Evolutionary conservation across 1,139 yeast species (phyloP).

Genomic region (Pichia sp.): DNA sequence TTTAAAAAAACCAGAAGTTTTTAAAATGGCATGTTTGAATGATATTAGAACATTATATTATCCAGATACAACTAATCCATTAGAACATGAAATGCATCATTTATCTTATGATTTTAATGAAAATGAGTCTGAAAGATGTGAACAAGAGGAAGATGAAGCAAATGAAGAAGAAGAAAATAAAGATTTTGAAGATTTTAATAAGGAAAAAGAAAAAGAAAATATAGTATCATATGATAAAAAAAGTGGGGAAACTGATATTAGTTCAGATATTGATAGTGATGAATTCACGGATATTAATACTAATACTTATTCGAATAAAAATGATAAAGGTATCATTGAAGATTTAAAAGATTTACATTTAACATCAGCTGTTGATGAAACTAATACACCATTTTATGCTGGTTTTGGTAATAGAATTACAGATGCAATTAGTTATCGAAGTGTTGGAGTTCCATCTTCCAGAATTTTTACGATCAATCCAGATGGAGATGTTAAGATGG

Average conservation of each 20-base stretch:
- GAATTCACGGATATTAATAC: conserved; percentile 19
- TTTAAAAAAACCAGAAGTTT: conserved; percentile 91
- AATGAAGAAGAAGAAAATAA: background rate
- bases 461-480: conserved; percentile 95
- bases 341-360: conserved; percentile 1
- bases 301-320: conserved; percentile 11
- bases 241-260: background rate
- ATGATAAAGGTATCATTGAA: background rate
- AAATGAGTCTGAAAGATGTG: background rate
- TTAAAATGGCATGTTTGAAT: conserved; percentile 93
- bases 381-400: conserved; percentile 79
- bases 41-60: conserved; percentile 70
- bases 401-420: conserved; percentile 98
- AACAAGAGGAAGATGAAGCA: background rate
- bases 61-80: conserved; percentile 12
- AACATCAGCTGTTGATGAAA: conserved; percentile 8
- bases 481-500: conserved; percentile 97
- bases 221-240: background rate
- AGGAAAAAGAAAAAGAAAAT: background rate
- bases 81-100: conserved; percentile 6
- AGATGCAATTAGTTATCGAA: conserved; percentile 91
- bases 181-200: conserved; percentile 1
- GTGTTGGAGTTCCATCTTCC: conserved; percentile 91
- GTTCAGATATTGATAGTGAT: conserved; percentile 4
- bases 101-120: conserved; percentile 1